Percentiles rank a stretch among this genome's conserved stretches.
These are phyloP conservation scores for Ostreobium quekettii DNA, from an alignment of 139 green algal genomes.

Conservation along the genomic window DNA sequence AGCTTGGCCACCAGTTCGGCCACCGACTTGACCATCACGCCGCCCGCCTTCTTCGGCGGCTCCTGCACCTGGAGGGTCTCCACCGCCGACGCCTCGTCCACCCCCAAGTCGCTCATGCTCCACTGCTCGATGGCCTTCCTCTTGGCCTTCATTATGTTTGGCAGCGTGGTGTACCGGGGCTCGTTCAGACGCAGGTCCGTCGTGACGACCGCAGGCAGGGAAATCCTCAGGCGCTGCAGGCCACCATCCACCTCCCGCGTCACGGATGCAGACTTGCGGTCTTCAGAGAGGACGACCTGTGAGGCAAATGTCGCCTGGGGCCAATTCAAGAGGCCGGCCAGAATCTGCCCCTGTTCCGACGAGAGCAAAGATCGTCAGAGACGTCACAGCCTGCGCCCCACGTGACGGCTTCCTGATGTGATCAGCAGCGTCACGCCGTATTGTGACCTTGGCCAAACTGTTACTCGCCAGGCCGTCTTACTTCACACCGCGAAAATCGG, in stretches of 20 bases:
- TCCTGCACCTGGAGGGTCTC: conserved; percentile 30
- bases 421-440: too few relatives aligned
- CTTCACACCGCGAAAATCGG: too few relatives aligned
- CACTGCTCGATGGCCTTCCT: conserved; percentile 70
- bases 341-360: conserved; percentile 72
- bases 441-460: too few relatives aligned
- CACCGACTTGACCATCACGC: conserved; percentile 16
- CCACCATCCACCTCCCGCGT: conserved; percentile 82
- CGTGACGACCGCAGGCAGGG: conserved; percentile 81
- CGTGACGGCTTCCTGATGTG: too few relatives aligned
- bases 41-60: conserved; percentile 23
- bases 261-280: conserved; percentile 28
- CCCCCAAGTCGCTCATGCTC: conserved; percentile 38
- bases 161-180: conserved; percentile 81
- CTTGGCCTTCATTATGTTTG: conserved; percentile 91
- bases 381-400: too few relatives aligned
- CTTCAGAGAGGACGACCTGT: conserved; percentile 51
- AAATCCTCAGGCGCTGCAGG: conserved; percentile 52
- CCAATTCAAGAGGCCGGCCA: conserved; percentile 80
- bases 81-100: conserved; percentile 39
- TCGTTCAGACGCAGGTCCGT: conserved; percentile 88
- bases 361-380: too few relatives aligned
- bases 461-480: too few relatives aligned
- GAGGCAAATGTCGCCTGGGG: conserved; percentile 89
- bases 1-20: too few relatives aligned